These are phyloP conservation scores for Verticillium longisporum DNA, from an alignment of 2,329 filamentous ascomycete species.

Conservation along the genomic window DNA sequence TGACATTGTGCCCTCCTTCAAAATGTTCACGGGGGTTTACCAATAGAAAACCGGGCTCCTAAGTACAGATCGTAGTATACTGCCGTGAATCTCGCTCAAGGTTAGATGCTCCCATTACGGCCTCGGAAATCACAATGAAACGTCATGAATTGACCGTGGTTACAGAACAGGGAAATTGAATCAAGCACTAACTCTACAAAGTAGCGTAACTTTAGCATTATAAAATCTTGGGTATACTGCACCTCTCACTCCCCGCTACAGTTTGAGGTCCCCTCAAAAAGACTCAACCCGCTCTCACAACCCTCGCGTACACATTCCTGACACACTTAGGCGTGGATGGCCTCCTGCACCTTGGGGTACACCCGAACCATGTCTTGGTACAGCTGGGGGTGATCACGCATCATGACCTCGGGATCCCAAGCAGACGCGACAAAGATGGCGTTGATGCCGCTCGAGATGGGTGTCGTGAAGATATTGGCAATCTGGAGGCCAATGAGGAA, in stretches of 20 bases:
- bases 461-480: slow-evolving; percentile 82
- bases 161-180: not conserved
- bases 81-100: too few relatives aligned
- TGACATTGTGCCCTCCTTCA: too few relatives aligned
- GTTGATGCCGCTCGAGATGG: slow-evolving; percentile 80
- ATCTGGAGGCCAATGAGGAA: slow-evolving; percentile 90
- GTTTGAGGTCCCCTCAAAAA: not conserved
- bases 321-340: slow-evolving; percentile 55
- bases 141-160: not conserved
- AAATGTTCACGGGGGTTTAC: too few relatives aligned
- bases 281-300: not conserved
- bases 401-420: slow-evolving; percentile 67
- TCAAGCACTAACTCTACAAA: not conserved
- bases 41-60: too few relatives aligned
- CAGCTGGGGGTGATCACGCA: slow-evolving; percentile 73
- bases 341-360: slow-evolving; percentile 77
- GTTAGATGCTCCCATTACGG: too few relatives aligned
- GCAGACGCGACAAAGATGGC: slow-evolving; percentile 80
- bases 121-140: too few relatives aligned
- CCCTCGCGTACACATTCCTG: not conserved
- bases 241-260: not conserved
- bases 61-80: too few relatives aligned
- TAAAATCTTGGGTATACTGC: not conserved
- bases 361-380: slow-evolving; percentile 73
- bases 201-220: not conserved